phyloP scores from a whole-genome alignment of 306 rosid genomes.

The Vicia faba region DNA sequence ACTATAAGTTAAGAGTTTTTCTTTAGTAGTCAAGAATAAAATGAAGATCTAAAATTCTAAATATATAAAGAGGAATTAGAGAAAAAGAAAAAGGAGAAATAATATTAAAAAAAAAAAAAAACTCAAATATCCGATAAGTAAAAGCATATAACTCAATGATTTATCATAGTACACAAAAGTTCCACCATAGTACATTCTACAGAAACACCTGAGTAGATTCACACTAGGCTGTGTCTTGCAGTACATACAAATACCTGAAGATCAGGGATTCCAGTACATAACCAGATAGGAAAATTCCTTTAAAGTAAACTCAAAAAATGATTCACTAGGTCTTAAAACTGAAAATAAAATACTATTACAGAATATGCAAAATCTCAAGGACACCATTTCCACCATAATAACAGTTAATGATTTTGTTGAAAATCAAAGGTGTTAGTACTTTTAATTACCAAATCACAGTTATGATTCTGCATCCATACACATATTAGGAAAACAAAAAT shows the following conservation, averaged over 20 bases:
- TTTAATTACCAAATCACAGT: not conserved
- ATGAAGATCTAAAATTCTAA: not conserved
- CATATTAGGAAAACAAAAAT: not conserved
- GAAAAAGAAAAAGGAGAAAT: constrained; percentile 15
- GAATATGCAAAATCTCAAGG: no score
- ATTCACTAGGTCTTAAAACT: no score
- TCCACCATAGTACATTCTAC: constrained; percentile 48
- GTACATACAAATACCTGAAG: constrained; percentile 41
- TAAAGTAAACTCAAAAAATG: no score
- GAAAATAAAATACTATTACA: no score
- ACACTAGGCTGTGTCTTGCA: constrained; percentile 20
- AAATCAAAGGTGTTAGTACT: not conserved
- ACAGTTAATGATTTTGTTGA: no score
- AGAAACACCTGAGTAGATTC: constrained; percentile 38
- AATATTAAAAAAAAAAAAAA: constrained; percentile 2
- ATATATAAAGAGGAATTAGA: not conserved
- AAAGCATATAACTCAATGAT: constrained; percentile 41
- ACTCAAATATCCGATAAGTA: constrained; percentile 39
- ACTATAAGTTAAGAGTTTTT: no score
- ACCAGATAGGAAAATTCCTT: not conserved
- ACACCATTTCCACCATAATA: no score
- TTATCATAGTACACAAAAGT: constrained; percentile 36
- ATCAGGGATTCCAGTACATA: constrained; percentile 25
- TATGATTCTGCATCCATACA: not conserved
- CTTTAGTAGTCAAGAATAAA: not conserved